phyloP scores from a whole-genome alignment of 345 rosid genomes.

The Citrus reticulata region DNA sequence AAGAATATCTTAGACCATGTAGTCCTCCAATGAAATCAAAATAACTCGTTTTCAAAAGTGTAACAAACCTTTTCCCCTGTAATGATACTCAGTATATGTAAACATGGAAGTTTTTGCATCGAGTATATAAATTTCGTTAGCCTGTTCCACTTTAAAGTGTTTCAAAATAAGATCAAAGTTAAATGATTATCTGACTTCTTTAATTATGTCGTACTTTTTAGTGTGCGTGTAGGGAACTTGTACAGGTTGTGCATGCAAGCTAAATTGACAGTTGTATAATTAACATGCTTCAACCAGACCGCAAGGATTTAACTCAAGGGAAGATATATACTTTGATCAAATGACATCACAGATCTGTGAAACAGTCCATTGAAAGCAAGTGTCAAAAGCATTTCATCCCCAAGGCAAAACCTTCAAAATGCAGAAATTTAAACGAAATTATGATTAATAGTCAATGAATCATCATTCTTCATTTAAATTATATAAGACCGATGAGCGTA shows the following conservation, averaged over 20 bases:
- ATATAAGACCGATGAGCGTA: neutral
- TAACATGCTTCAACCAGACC: too few species aligned
- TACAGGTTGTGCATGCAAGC: neutral
- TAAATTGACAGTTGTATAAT: neutral
- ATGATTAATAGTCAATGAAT: neutral
- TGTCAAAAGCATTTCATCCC: neutral
- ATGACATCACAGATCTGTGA: neutral
- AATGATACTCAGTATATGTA: neutral
- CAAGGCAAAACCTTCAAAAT: neutral
- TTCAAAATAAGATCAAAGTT: neutral
- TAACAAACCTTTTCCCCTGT: neutral
- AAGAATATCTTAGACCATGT: neutral
- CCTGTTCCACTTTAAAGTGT: neutral
- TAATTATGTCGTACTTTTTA: neutral
- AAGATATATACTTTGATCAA: neutral
- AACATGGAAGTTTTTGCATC: neutral
- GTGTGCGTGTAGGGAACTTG: neutral
- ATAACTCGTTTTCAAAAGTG: neutral
- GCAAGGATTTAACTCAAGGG: neutral
- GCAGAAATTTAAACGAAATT: too few species aligned
- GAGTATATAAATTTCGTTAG: neutral
- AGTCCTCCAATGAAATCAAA: neutral
- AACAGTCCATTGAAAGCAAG: neutral
- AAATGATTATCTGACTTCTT: neutral
- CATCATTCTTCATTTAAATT: neutral